These are phyloP conservation scores for Ogataea degrootiae DNA, from an alignment of 805 yeast species.

Conservation along the genomic window DNA sequence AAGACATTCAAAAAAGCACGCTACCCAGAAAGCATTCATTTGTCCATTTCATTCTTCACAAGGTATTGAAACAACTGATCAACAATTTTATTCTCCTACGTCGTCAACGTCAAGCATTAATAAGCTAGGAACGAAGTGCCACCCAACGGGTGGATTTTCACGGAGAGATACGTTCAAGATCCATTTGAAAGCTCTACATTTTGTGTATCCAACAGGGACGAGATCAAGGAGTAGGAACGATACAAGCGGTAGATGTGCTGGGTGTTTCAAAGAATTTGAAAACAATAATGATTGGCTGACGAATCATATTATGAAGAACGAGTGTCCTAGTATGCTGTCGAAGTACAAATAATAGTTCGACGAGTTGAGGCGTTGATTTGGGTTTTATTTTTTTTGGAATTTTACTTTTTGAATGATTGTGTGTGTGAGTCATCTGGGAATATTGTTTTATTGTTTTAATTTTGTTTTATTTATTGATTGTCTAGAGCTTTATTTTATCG, in stretches of 20 bases:
- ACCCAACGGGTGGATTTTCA: slow-evolving; percentile 55
- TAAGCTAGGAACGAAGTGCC: slow-evolving; percentile 38
- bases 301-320: slow-evolving; percentile 44
- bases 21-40: slow-evolving; percentile 43
- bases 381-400: background rate
- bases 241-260: slow-evolving; percentile 47
- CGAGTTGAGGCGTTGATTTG: background rate
- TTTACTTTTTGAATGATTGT: too few relatives aligned
- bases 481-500: too few relatives aligned
- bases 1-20: slow-evolving; percentile 51
- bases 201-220: slow-evolving; percentile 53
- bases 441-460: too few relatives aligned
- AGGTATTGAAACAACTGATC: slow-evolving; percentile 10
- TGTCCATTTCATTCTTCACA: slow-evolving; percentile 44
- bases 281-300: slow-evolving; percentile 50
- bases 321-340: slow-evolving; percentile 34
- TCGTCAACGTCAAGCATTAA: background rate
- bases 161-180: slow-evolving; percentile 57
- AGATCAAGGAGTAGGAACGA: slow-evolving; percentile 39
- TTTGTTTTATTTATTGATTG: too few relatives aligned
- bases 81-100: slow-evolving; percentile 7
- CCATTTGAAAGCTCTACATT: slow-evolving; percentile 53
- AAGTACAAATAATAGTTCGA: slow-evolving; percentile 13
- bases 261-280: slow-evolving; percentile 47
- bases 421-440: too few relatives aligned